Percentiles rank a stretch among this genome's conserved stretches.
phyloP scores from a whole-genome alignment of 495 filamentous ascomycete species.

The Staphylotrichum longicolle region DNA sequence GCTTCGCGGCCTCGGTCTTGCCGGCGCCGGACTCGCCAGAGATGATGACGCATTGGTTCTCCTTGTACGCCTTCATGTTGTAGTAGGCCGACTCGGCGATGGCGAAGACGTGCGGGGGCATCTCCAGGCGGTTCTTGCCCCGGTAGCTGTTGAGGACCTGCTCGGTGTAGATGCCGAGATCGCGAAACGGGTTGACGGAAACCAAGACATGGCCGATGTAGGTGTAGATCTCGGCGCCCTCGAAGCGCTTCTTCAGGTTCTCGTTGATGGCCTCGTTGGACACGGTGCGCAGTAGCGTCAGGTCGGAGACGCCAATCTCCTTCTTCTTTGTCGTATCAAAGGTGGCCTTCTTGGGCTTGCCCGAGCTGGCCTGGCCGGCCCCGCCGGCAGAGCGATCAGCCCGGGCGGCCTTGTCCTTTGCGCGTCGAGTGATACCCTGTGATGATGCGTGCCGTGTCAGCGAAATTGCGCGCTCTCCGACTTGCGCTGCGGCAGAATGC shows the following conservation, averaged over 20 bases:
- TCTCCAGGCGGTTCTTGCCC: conserved; percentile 94
- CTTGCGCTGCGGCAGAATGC: no score
- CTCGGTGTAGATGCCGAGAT: conserved; percentile 98
- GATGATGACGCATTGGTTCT: conserved; percentile 99
- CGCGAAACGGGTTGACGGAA: conserved; percentile 97
- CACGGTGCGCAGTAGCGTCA: conserved; percentile 96
- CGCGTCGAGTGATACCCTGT: conserved; percentile 57
- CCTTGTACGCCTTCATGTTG: conserved; percentile 99
- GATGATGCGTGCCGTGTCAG: conserved; percentile 15
- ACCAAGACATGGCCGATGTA: conserved; percentile 99
- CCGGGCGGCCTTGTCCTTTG: conserved; percentile 64
- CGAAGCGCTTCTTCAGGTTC: conserved; percentile 95
- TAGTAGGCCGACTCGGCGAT: conserved; percentile 97
- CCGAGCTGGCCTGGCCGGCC: conserved; percentile 48
- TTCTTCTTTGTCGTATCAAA: conserved; percentile 98
- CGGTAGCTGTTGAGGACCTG: conserved; percentile 84
- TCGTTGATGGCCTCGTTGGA: conserved; percentile 99
- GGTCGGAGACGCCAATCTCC: conserved; percentile 96
- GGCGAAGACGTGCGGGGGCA: conserved; percentile 95
- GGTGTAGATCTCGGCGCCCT: conserved; percentile 96
- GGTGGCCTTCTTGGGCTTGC: conserved; percentile 87
- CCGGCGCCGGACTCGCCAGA: conserved; percentile 98
- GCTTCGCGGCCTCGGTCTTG: conserved; percentile 99
- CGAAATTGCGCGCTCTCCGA: neutral
- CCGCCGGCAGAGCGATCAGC: conserved; percentile 51